phyloP scores from a whole-genome alignment of 2,329 filamentous ascomycete genomes.

The Cytospora piceae region DNA sequence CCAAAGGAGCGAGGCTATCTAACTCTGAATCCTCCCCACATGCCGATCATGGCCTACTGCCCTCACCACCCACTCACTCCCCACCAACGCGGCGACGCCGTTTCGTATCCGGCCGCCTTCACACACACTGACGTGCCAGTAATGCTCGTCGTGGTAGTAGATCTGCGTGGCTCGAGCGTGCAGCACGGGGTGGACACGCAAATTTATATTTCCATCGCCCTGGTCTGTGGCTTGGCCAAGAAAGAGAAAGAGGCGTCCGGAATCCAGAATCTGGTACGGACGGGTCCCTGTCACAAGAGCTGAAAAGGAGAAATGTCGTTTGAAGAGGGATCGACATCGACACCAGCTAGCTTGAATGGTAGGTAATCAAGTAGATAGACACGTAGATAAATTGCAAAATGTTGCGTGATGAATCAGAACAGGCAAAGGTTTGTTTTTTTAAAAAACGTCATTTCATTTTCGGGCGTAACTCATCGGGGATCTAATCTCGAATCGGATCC shows the following conservation, averaged over 20 bases:
- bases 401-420: not conserved
- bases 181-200: not conserved
- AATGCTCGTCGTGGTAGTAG: not conserved
- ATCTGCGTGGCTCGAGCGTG: not conserved
- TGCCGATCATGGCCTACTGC: too few relatives aligned
- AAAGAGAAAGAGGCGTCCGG: not conserved
- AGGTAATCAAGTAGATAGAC: too few relatives aligned
- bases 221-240: not conserved
- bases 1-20: too few relatives aligned
- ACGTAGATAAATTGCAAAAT: not conserved
- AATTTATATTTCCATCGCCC: not conserved
- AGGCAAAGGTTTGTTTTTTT: not conserved
- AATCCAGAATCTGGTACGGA: not conserved
- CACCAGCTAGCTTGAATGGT: too few relatives aligned
- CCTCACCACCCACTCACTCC: not conserved
- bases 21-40: too few relatives aligned
- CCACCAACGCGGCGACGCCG: not conserved
- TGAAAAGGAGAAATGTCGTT: too few relatives aligned
- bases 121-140: too few relatives aligned
- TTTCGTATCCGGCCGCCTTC: not conserved
- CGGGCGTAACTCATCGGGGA: conserved; percentile 14
- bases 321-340: too few relatives aligned
- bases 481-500: conserved; percentile 3
- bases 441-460: conserved; percentile 12
- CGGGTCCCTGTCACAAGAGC: too few relatives aligned